Base-by-base conservation (phyloP, 306 rosid genomes). In the Calophaca sinica region DNA sequence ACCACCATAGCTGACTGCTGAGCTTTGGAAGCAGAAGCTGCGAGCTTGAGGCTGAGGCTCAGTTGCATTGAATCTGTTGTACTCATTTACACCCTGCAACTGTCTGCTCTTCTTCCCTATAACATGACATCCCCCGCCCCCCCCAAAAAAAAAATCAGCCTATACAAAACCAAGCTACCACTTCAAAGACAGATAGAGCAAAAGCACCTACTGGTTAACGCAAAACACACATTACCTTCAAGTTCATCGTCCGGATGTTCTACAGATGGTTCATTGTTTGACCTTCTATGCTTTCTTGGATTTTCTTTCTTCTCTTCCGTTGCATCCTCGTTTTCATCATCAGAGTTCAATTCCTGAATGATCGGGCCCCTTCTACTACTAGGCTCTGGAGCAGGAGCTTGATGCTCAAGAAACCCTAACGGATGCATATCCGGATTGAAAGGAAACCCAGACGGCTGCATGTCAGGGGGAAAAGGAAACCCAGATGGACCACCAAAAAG, bases 271-370 rank as follows among this genome's bases (percentile, higher is more conserved):
- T 87, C 86, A n/a, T 54, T 53, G 29, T 63, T 71, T 2, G 85
- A 80, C 78, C 92, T 87, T 28, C 89, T 58, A 73, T 85, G 93
- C 79, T 85, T 89, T 69, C 88, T 84, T 5, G 87, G 87, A 80
- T 90, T 87, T 51, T 70, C 90, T 8, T 38, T 83, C 77, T 70
- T 84, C 64, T 57, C 87, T 66, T 83, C 79, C 5, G 28, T 69
- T 26, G 51, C 77, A 36, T 73, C 91, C 41, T 84, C 96, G 0
- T 86, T 70, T 50, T 90, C 97, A 33, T 89, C 84, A 80, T 91
- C 97, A 67, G 97, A 88, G 77, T 80, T 75, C 72, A 94, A 62
- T 50, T 94, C 96, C 96, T 94, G 89, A 68, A 91, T 94, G 68
- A 94, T 76, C 1, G 86, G 96, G 4, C 96, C 96, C 80, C 93